Base-by-base conservation (phyloP, 225 moss, liverwort and hornwort genomes). In the Sphagnum contortum region DNA sequence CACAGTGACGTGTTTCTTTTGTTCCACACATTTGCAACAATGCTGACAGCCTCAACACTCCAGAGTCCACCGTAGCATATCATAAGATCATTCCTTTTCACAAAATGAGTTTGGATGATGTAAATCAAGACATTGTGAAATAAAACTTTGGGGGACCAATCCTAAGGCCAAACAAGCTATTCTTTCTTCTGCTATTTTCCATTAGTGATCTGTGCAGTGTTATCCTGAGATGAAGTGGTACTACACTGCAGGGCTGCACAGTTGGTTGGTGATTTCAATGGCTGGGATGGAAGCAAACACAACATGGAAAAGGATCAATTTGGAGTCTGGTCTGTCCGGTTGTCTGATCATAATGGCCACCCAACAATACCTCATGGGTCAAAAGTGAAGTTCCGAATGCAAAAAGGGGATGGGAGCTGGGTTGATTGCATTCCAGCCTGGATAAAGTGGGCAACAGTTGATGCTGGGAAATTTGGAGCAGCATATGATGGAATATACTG, bases 201-300 rank as follows among this genome's bases (percentile, higher is more conserved):
- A 29, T 29, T 29, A 29, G 29, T 29, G 29, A 1, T 29, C 29
- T 29, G 29, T 29, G 29, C 29, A 29, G 29, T 29, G 29, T 29
- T 29, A 29, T 29, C 29, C 29, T 29, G 29, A 29, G 29, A 29
- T 29, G 29, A 29, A 13, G 45, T 55, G 55, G 12, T 72, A 78
- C 55, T 70, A 63, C 60, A 64, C 47, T 71, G 9, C 89, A 91
- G 91, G 73, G 89, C 79, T 68, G 94, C 89, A 53, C 81, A 89
- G 74, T 86, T 95, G 63, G 82, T 95, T 57, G 94, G 94, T 47
- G 91, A 95, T 59, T 95, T 95, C 74, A 95, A 95, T 60, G 82
- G 82, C 48, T 95, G 94, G 94, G 86, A 89, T 60, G 94, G 94
- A 50, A 74, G 72, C 14, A 79, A 79, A 57, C 82, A 91, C 49